Evolutionary conservation across 352 stramenopile genomes (phyloP).

Genomic region (Phytopythium delawarense): DNA sequence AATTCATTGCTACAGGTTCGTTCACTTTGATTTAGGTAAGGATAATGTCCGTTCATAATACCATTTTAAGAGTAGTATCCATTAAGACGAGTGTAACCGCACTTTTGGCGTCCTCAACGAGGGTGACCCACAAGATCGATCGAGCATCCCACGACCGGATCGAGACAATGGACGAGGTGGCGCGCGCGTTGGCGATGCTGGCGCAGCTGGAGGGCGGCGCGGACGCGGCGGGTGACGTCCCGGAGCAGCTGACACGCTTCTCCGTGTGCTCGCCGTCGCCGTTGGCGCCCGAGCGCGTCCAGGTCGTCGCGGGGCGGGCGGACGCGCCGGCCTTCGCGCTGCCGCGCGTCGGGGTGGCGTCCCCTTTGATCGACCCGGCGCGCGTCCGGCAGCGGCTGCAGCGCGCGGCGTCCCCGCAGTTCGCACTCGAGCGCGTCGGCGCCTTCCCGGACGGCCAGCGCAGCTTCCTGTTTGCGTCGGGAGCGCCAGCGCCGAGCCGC

Average conservation of each 20-base stretch:
- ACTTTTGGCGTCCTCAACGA: too few species aligned
- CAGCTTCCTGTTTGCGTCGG: slow-evolving; percentile 9
- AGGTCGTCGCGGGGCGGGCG: slow-evolving; percentile 29
- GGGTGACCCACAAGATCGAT: not conserved
- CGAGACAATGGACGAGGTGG: slow-evolving; percentile 23
- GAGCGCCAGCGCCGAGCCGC: slow-evolving; percentile 34
- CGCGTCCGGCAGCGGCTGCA: slow-evolving; percentile 26
- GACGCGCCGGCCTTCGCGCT: slow-evolving; percentile 27
- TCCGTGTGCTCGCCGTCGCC: slow-evolving; percentile 38
- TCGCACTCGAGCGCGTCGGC: slow-evolving; percentile 37
- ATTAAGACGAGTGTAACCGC: too few species aligned
- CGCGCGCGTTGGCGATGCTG: slow-evolving; percentile 36
- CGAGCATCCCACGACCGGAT: too few species aligned
- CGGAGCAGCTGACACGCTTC: slow-evolving; percentile 37
- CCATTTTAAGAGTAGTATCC: too few species aligned
- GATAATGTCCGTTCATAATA: too few species aligned
- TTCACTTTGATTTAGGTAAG: not conserved
- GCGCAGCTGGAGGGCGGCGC: slow-evolving; percentile 23
- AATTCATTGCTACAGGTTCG: slow-evolving; percentile 3
- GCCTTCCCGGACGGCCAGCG: slow-evolving; percentile 23
- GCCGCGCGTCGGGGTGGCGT: slow-evolving; percentile 30
- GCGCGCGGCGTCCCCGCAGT: slow-evolving; percentile 21
- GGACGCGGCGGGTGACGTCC: not conserved
- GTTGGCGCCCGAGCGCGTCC: slow-evolving; percentile 34
- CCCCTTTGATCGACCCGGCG: slow-evolving; percentile 22